A percentile compares a stretch with the other conserved stretches of the same genome.
Evolutionary conservation across 352 stramenopile species (phyloP).

Genomic region (Pythium monospermum): DNA sequence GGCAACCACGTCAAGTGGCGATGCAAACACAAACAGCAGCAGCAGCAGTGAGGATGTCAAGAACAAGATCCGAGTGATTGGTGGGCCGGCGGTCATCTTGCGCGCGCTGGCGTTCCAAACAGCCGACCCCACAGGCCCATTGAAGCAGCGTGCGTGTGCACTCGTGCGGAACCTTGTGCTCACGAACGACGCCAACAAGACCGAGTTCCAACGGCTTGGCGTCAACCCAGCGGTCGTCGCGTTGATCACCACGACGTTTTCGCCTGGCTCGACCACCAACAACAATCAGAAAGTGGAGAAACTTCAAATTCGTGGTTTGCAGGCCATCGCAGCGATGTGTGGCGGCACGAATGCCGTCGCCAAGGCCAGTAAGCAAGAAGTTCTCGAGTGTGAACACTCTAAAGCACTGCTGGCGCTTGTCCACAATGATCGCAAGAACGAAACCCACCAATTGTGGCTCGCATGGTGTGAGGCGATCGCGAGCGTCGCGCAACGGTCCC

Average conservation of each 20-base stretch:
- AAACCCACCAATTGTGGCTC: constrained; percentile 31
- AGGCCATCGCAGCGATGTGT: constrained; percentile 48
- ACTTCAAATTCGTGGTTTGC: constrained; percentile 41
- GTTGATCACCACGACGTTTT: constrained; percentile 6
- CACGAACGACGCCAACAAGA: constrained; percentile 39
- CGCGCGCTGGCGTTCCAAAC: constrained; percentile 25
- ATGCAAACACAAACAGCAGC: constrained; percentile 15
- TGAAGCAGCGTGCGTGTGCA: constrained; percentile 30
- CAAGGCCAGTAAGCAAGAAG: constrained; percentile 49
- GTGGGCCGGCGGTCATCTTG: constrained; percentile 41
- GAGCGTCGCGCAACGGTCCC: constrained; percentile 32
- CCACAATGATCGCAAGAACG: background rate
- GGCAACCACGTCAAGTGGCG: constrained; percentile 23
- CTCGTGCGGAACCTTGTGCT: constrained; percentile 49
- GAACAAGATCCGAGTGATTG: constrained; percentile 26
- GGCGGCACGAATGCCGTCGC: constrained; percentile 23
- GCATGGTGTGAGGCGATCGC: constrained; percentile 45
- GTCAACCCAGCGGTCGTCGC: constrained; percentile 27
- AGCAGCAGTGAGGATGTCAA: constrained; percentile 18
- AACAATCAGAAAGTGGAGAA: constrained; percentile 27
- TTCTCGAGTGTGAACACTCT: constrained; percentile 49
- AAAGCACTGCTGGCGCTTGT: constrained; percentile 32
- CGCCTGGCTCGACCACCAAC: background rate
- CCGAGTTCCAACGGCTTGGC: constrained; percentile 49
- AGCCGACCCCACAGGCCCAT: constrained; percentile 13